phyloP scores from a whole-genome alignment of 805 yeast species.

The Candida wancherniae region DNA sequence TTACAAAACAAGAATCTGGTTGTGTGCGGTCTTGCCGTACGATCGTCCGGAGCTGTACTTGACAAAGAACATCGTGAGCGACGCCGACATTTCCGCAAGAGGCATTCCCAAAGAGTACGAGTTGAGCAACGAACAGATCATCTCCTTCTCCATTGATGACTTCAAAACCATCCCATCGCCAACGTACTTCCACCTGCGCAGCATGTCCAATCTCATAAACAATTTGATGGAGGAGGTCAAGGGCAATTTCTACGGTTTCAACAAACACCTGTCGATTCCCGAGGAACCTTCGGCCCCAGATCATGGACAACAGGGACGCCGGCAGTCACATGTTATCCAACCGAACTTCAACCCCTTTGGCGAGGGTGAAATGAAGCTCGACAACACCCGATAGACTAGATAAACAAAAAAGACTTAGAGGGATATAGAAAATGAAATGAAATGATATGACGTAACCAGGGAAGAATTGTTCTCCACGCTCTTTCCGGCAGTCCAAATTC shows the following conservation, averaged over 20 bases:
- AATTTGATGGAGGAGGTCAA: conserved; percentile 40
- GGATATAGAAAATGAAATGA: not conserved
- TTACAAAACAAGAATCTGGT: conserved; percentile 45
- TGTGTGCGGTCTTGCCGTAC: conserved; percentile 42
- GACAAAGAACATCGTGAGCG: conserved; percentile 8
- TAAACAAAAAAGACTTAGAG: not conserved
- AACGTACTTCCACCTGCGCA: conserved; percentile 49
- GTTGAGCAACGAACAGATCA: conserved; percentile 34
- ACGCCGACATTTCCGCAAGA: conserved; percentile 3
- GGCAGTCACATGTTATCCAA: conserved; percentile 9
- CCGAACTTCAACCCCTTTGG: conserved; percentile 15
- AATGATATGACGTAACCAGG: too few relatives aligned
- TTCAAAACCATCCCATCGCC: conserved; percentile 38
- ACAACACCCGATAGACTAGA: not conserved
- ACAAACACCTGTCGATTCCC: conserved; percentile 4
- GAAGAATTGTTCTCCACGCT: too few relatives aligned
- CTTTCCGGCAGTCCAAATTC: too few relatives aligned
- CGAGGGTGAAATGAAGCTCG: conserved; percentile 2
- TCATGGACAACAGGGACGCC: conserved; percentile 4
- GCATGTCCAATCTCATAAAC: conserved; percentile 43
- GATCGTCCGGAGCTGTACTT: conserved; percentile 32
- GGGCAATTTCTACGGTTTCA: conserved; percentile 41
- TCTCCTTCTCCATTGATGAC: conserved; percentile 42
- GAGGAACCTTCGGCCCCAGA: too few relatives aligned
- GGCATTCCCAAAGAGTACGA: conserved; percentile 36